Percentiles rank a stretch among this genome's conserved stretches.
These are phyloP conservation scores for Arxiozyma slooffiae DNA, from an alignment of 1,139 yeast genomes.

Conservation along the genomic window DNA sequence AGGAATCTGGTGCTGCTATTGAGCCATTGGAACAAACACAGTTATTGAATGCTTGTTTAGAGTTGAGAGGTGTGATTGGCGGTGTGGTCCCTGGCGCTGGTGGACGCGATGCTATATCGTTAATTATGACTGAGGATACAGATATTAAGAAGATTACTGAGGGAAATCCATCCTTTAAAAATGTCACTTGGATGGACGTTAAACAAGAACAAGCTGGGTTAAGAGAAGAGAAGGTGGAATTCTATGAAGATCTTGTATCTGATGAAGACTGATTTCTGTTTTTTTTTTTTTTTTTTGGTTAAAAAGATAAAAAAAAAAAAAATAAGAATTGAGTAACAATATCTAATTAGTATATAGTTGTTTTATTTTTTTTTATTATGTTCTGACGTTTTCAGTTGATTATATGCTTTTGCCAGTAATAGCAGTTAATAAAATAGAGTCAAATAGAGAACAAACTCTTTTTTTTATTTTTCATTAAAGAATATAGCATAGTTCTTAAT, in stretches of 20 bases:
- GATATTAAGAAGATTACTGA: constrained; percentile 34
- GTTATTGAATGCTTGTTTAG: constrained; percentile 52
- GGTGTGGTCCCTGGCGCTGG: constrained; percentile 99
- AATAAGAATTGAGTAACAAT: background rate
- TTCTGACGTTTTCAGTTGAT: background rate
- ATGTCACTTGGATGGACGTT: constrained; percentile 56
- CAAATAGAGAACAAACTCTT: too few species aligned
- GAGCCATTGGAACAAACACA: constrained; percentile 74
- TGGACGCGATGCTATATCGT: constrained; percentile 84
- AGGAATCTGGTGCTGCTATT: constrained; percentile 66
- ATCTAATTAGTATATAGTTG: background rate
- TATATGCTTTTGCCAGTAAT: too few species aligned
- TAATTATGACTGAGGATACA: constrained; percentile 48
- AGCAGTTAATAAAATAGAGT: too few species aligned
- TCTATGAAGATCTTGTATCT: constrained; percentile 16
- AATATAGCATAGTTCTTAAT: too few species aligned
- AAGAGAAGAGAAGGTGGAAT: constrained; percentile 22
- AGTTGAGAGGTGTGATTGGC: constrained; percentile 66
- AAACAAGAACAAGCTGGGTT: constrained; percentile 53
- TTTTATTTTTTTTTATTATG: too few species aligned
- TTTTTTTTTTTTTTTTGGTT: too few species aligned
- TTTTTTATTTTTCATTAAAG: too few species aligned
- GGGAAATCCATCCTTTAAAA: constrained; percentile 28
- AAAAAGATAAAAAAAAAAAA: too few species aligned
- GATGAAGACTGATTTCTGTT: background rate